These are phyloP conservation scores for Puccinia hordei DNA, from an alignment of 1,284 basidiomycete genomes.

Conservation along the genomic window DNA sequence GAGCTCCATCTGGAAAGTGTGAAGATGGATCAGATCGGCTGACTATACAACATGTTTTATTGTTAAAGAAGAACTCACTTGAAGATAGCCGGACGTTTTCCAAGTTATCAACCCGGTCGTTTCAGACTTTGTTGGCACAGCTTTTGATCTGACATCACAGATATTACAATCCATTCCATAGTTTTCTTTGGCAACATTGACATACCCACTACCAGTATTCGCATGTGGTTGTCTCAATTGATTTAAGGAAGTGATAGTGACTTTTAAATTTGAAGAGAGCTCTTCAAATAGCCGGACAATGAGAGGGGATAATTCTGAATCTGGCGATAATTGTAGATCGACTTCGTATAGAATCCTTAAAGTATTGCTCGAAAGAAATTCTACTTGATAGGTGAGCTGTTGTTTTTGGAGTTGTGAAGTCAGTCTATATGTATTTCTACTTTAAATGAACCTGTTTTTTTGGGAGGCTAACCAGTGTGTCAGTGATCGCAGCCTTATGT, in stretches of 20 bases:
- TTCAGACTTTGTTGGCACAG: neutral
- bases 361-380: conserved; percentile 1
- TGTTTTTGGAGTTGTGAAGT: neutral
- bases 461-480: conserved; percentile 4
- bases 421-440: neutral
- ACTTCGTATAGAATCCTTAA: conserved; percentile 14
- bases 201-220: neutral
- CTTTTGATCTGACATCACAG: neutral
- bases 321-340: conserved; percentile 19
- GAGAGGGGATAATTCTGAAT: neutral
- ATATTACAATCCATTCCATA: neutral
- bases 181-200: neutral
- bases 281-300: neutral
- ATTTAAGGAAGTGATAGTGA: conserved; percentile 5
- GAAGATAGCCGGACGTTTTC: conserved; percentile 26
- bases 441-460: neutral
- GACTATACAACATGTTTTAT: neutral
- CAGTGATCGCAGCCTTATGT: conserved; percentile 5
- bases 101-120: neutral
- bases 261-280: conserved; percentile 9
- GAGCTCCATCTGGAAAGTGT: conserved; percentile 7
- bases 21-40: neutral
- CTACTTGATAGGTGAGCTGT: conserved; percentile 31
- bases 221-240: conserved; percentile 6
- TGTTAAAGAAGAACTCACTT: neutral